Base-by-base conservation (phyloP, 805 yeast genomes). In the Spathaspora girioi region DNA sequence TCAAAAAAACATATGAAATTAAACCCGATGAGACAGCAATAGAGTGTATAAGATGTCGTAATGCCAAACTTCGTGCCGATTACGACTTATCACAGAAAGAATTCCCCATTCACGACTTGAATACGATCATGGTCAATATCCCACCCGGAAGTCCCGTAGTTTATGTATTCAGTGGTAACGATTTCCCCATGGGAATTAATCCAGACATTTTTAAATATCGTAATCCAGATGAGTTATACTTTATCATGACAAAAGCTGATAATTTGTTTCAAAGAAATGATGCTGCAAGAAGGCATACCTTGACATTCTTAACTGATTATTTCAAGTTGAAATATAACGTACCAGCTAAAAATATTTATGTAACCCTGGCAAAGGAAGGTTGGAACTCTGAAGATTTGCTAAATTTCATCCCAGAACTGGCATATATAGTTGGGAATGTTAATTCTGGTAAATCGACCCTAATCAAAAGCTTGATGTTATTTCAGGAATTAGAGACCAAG, bases 401-500 rank as follows among this genome's bases (percentile, higher is more conserved):
- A 8, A 57, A 65, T 1, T 58, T 58, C 6, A 59, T 86, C 7
- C 71, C 73, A 4, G 59, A 62, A 38, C 66, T 69, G 31, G 63
- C 79, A 7, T 83, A 80, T 59, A 64, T 87, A 29, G 68, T 87
- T 18, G 96, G 96, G 1, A 76, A 76, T 52, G 82, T 86, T 10
- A 87, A 87, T 59, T 75, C 80, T 12, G 96, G 96, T 0, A 87
- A 87, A 62, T 82, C 89, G 2, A 75, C 86, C 1, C 56, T 87
- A 38, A 72, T 86, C 1, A 79, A 77, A 56, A 59, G 81, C 17
- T 55, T 86, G 17, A 54, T 79, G 23, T 65, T 62, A 3, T 38
- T 42, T 15, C 48, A 51, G 23, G 48, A 55, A 44, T 46, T 51
- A 27, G 50, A 54, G 15, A 44, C 44, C 14, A 60, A 53, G 46